These are phyloP conservation scores for Entoloma clypeatum DNA, from an alignment of 1,284 basidiomycete species.

Conservation along the genomic window DNA sequence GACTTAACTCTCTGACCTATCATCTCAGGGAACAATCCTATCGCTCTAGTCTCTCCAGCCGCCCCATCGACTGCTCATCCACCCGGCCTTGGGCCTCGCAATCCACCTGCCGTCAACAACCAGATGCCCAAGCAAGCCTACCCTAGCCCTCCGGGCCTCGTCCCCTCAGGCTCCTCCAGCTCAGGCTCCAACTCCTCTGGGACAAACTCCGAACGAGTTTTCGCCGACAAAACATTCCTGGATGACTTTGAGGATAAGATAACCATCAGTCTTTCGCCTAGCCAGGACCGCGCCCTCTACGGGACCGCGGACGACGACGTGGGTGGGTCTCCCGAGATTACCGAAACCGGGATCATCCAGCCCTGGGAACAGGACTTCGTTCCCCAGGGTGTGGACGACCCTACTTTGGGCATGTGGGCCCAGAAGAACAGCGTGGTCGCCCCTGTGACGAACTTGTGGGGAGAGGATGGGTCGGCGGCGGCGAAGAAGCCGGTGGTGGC, in stretches of 20 bases:
- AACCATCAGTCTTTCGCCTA: constrained; percentile 19
- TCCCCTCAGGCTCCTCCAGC: constrained; percentile 9
- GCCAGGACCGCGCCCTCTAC: constrained; percentile 21
- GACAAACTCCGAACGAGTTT: no score
- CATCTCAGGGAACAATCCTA: constrained; percentile 7
- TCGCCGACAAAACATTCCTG: constrained; percentile 11
- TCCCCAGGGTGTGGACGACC: constrained; percentile 1
- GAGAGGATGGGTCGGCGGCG: constrained; percentile 15
- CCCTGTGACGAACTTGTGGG: constrained; percentile 19
- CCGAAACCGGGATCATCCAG: constrained; percentile 17
- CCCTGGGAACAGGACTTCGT: constrained; percentile 26
- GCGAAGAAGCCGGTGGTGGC: constrained; percentile 15
- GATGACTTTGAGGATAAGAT: constrained; percentile 13
- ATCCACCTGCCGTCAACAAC: constrained; percentile 1
- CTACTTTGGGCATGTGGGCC: constrained; percentile 2
- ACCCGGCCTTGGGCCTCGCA: constrained; percentile 14
- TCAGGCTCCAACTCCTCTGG: constrained; percentile 12
- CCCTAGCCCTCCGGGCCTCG: constrained; percentile 15
- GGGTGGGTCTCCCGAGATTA: constrained; percentile 9
- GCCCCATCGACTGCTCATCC: no score
- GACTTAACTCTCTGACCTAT: neutral
- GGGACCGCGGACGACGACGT: constrained; percentile 6
- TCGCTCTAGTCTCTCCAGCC: no score
- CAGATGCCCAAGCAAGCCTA: no score
- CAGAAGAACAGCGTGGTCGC: constrained; percentile 2